phyloP scores from a whole-genome alignment of 169 alveolate genomes.

The Plasmodium coatneyi region DNA sequence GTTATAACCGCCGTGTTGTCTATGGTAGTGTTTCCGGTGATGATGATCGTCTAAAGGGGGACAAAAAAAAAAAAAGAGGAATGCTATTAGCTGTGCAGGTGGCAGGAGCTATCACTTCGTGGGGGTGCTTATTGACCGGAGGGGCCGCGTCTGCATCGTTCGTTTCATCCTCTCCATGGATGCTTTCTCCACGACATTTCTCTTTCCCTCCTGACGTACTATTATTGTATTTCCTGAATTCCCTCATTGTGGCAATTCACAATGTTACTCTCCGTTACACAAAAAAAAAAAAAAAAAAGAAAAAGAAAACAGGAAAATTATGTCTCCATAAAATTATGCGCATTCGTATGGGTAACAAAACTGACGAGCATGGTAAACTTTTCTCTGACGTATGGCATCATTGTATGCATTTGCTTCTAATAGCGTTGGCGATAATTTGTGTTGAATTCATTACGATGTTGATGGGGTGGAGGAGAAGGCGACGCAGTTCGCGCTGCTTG shows the following conservation, averaged over 20 bases:
- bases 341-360: background rate
- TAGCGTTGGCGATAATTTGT: background rate
- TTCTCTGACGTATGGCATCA: background rate
- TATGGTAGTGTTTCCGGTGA: constrained; percentile 32
- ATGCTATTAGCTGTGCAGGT: background rate
- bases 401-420: background rate
- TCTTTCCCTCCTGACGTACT: background rate
- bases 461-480: background rate
- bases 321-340: background rate
- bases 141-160: background rate
- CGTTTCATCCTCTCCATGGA: background rate
- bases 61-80: background rate
- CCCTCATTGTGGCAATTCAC: constrained; percentile 32
- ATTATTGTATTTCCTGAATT: constrained; percentile 18
- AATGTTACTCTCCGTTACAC: background rate
- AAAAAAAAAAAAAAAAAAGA: background rate
- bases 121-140: background rate
- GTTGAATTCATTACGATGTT: background rate
- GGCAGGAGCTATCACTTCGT: background rate
- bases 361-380: background rate
- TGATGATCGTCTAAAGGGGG: constrained; percentile 31
- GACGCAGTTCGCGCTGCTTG: background rate
- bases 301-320: background rate
- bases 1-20: constrained; percentile 10
- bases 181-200: background rate